Conservation (phyloP, 768 basidiomycete genomes). For the Kwoniella bestiolae region DNA sequence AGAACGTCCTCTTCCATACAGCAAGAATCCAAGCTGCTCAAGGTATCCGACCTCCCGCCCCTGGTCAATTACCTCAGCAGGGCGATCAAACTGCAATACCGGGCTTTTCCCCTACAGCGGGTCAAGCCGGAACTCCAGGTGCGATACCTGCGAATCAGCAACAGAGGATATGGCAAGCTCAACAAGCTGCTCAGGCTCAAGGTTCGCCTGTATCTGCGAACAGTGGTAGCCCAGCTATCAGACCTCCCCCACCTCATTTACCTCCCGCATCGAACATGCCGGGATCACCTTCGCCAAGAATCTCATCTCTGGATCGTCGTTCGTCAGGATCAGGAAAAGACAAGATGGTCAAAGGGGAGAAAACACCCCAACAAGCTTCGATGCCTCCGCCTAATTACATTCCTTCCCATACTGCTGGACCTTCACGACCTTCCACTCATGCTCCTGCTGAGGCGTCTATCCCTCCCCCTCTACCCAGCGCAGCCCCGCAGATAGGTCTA, state of each 20-base stretch:
- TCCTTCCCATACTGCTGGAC: conserved; percentile 10
- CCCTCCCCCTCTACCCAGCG: not conserved
- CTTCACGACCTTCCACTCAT: not conserved
- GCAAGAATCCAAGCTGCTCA: conserved; percentile 22
- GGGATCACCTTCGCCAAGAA: conserved; percentile 13
- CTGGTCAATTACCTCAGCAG: conserved; percentile 3
- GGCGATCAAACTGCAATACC: conserved; percentile 2
- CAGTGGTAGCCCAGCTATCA: conserved; percentile 19
- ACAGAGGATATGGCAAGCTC: conserved; percentile 21
- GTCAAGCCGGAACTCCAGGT: not conserved
- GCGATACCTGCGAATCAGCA: conserved; percentile 6
- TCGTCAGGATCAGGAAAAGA: conserved; percentile 6
- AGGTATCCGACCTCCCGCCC: not conserved
- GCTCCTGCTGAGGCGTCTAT: not conserved
- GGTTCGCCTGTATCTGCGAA: conserved; percentile 11
- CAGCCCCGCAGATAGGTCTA: not conserved
- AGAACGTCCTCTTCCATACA: conserved; percentile 20
- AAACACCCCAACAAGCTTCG: conserved; percentile 23
- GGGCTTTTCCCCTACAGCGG: conserved; percentile 10
- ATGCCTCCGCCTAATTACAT: conserved; percentile 28
- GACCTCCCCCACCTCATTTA: conserved; percentile 33
- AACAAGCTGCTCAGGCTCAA: conserved; percentile 19
- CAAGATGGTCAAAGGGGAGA: conserved; percentile 7
- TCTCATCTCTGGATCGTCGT: not conserved
- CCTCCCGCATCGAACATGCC: conserved; percentile 17